Percentiles rank a stretch among this genome's conserved stretches.
Evolutionary conservation across 768 basidiomycete genomes (phyloP).

Genomic region (Russula abietina): DNA sequence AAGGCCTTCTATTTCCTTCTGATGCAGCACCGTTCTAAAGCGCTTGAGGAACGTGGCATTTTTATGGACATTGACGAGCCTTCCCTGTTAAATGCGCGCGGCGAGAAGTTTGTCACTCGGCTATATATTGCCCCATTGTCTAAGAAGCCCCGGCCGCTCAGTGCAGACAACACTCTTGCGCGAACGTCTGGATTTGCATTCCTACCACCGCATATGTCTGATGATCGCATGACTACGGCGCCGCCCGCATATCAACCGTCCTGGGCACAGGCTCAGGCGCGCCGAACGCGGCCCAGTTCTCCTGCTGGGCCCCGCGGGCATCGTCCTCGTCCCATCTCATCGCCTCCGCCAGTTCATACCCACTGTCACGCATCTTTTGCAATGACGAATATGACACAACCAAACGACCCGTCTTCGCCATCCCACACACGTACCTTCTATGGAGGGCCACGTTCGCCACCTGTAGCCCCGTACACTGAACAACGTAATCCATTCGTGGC

Average conservation of each 20-base stretch:
- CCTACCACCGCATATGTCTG: conserved; percentile 18
- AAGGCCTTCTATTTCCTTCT: conserved; percentile 90
- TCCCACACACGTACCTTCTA: conserved; percentile 9
- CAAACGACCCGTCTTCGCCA: conserved; percentile 7
- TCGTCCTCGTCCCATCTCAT: conserved; percentile 24
- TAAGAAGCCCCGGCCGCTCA: conserved; percentile 28
- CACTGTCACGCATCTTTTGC: conserved; percentile 3
- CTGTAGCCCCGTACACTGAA: conserved; percentile 1
- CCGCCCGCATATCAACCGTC: conserved; percentile 22
- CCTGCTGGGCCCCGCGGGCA: conserved; percentile 24
- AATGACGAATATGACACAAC: conserved; percentile 2
- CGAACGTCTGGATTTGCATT: conserved; percentile 8
- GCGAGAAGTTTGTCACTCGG: conserved; percentile 36
- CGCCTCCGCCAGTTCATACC: conserved; percentile 19
- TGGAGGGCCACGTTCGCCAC: conserved; percentile 10
- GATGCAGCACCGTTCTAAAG: conserved; percentile 63
- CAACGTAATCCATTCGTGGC: conserved; percentile 8
- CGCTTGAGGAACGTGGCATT: conserved; percentile 49
- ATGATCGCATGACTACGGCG: conserved; percentile 16
- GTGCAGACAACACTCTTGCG: conserved; percentile 11
- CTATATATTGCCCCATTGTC: conserved; percentile 40
- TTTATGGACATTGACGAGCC: conserved; percentile 34
- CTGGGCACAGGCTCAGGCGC: conserved; percentile 12
- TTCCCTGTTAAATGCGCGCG: conserved; percentile 25
- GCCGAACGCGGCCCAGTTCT: conserved; percentile 23